These are phyloP conservation scores for Noccaea caerulescens DNA, from an alignment of 345 rosid species.

Conservation along the genomic window DNA sequence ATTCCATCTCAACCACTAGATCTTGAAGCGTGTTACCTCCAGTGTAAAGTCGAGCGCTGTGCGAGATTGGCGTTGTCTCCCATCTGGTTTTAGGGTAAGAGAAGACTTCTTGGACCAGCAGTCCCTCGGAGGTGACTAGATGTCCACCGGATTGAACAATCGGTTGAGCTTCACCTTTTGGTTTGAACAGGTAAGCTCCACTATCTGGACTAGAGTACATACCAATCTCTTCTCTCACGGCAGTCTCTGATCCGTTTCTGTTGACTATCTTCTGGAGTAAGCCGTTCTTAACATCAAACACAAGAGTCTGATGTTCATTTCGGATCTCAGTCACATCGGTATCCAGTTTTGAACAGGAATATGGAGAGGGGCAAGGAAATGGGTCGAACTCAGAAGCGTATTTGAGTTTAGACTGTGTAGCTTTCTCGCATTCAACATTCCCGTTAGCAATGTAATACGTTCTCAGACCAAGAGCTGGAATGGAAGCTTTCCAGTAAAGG, in stretches of 20 bases:
- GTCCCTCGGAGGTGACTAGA: slow-evolving; percentile 72
- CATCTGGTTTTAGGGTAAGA: slow-evolving; percentile 80
- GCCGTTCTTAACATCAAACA: slow-evolving; percentile 67
- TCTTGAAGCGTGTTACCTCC: slow-evolving; percentile 65
- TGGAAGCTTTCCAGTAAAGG: slow-evolving; percentile 85
- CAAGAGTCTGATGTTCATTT: slow-evolving; percentile 73
- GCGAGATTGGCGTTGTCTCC: slow-evolving; percentile 73
- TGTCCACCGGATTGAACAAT: slow-evolving; percentile 65
- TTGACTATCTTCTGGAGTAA: slow-evolving; percentile 64
- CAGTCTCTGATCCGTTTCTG: slow-evolving; percentile 53
- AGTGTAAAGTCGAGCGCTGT: slow-evolving; percentile 73
- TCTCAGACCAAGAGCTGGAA: slow-evolving; percentile 89
- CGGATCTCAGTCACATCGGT: slow-evolving; percentile 60
- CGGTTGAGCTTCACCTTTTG: slow-evolving; percentile 74
- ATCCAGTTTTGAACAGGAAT: slow-evolving; percentile 73
- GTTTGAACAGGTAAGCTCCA: slow-evolving; percentile 94
- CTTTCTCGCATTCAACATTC: slow-evolving; percentile 77
- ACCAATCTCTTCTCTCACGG: slow-evolving; percentile 75
- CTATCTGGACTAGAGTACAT: slow-evolving; percentile 76
- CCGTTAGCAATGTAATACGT: slow-evolving; percentile 87
- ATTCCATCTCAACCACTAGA: slow-evolving; percentile 77
- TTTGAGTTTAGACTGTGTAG: slow-evolving; percentile 66
- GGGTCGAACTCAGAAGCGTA: slow-evolving; percentile 53
- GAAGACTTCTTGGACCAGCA: slow-evolving; percentile 78
- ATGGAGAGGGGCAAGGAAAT: slow-evolving; percentile 74